Percentiles rank a stretch among this genome's conserved stretches.
phyloP scores from a whole-genome alignment of 108 stramenopile genomes.

The Pseudonitzschia delicatissima region DNA sequence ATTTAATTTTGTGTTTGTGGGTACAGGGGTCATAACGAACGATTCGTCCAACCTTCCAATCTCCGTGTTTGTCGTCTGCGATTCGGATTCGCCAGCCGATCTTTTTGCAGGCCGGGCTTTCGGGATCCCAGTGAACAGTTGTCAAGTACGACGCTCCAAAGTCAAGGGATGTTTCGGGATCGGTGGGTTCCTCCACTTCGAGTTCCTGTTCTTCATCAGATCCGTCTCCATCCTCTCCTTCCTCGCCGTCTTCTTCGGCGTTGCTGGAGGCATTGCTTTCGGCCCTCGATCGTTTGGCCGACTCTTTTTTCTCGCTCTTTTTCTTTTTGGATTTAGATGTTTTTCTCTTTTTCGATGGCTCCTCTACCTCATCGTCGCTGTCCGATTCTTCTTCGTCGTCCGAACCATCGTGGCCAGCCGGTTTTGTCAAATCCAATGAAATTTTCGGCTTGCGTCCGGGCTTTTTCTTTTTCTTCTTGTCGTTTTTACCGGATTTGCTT shows the following conservation, averaged over 20 bases:
- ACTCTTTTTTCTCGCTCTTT: constrained; percentile 6
- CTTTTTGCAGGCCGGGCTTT: constrained; percentile 28
- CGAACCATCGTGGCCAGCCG: background rate
- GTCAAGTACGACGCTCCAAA: constrained; percentile 20
- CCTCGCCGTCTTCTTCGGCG: constrained; percentile 2
- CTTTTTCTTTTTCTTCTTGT: background rate
- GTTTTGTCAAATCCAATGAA: constrained; percentile 26
- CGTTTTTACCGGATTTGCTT: background rate
- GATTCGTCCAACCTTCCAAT: constrained; percentile 59
- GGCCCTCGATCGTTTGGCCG: background rate
- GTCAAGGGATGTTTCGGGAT: constrained; percentile 46
- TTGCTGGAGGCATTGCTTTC: constrained; percentile 1
- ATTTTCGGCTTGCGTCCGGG: constrained; percentile 24
- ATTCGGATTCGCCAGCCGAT: constrained; percentile 55
- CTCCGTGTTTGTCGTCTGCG: constrained; percentile 28
- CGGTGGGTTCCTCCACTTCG: constrained; percentile 32
- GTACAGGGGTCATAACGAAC: constrained; percentile 59
- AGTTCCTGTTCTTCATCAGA: constrained; percentile 30
- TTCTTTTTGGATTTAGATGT: background rate
- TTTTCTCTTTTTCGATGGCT: background rate
- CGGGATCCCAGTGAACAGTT: constrained; percentile 65
- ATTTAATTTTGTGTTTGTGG: constrained; percentile 63
- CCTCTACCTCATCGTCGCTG: background rate
- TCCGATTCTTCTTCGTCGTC: constrained; percentile 15
- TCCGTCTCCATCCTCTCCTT: constrained; percentile 19